Conservation (phyloP, 2,329 filamentous ascomycete species). For the Verticillium nubilum region DNA sequence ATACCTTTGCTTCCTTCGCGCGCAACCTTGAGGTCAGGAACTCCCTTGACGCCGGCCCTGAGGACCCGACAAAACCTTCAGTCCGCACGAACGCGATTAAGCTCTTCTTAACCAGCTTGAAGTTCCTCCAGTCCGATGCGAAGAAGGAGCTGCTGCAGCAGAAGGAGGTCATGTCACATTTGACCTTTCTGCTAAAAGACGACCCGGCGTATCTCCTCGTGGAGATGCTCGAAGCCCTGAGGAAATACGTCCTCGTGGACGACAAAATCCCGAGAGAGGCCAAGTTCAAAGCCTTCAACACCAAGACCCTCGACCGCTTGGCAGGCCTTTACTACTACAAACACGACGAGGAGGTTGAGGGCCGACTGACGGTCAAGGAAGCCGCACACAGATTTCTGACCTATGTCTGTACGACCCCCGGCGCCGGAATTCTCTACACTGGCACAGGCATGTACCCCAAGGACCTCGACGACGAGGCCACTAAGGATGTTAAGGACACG, state of each 20-base stretch:
- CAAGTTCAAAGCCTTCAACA: conserved; percentile 73
- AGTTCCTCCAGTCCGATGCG: conserved; percentile 68
- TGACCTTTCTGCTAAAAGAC: conserved; percentile 72
- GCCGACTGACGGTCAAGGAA: conserved; percentile 50
- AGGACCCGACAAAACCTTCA: conserved; percentile 67
- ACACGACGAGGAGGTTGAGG: conserved; percentile 36
- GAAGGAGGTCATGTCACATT: conserved; percentile 73
- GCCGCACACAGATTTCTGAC: conserved; percentile 71
- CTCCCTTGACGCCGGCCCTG: conserved; percentile 44
- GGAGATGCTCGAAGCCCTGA: conserved; percentile 69
- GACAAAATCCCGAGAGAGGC: conserved; percentile 63
- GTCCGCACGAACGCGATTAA: conserved; percentile 77
- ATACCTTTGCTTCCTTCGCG: conserved; percentile 73
- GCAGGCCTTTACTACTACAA: conserved; percentile 64
- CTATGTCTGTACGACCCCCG: conserved; percentile 66
- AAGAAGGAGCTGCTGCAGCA: conserved; percentile 79
- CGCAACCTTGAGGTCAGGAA: conserved; percentile 72
- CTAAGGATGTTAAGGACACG: conserved; percentile 30
- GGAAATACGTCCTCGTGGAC: conserved; percentile 68
- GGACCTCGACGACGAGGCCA: conserved; percentile 48
- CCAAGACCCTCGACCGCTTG: conserved; percentile 66
- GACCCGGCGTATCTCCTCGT: conserved; percentile 71
- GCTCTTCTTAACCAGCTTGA: conserved; percentile 74
- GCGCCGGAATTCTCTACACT: conserved; percentile 68
- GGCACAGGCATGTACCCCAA: conserved; percentile 83